phyloP scores from a whole-genome alignment of 2,329 filamentous ascomycete genomes.

The Botrytis pseudocinerea region DNA sequence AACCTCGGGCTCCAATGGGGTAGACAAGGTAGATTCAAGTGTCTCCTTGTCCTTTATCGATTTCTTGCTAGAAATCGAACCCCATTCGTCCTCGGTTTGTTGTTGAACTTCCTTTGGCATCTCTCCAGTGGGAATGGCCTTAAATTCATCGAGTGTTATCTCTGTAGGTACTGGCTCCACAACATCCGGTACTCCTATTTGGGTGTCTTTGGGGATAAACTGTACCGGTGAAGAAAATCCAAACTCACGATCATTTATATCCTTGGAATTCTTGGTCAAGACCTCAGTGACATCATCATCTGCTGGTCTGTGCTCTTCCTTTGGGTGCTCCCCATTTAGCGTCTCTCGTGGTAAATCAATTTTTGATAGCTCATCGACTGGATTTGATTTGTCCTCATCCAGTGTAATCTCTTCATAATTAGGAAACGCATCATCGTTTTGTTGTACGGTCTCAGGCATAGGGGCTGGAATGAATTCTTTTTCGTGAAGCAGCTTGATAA shows the following conservation, averaged over 20 bases:
- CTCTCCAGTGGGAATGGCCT: conserved; percentile 17
- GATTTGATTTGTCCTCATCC: background rate
- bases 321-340: conserved; percentile 16
- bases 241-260: conserved; percentile 32
- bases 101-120: conserved; percentile 22
- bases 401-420: background rate
- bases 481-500: background rate
- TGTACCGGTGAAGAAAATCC: conserved; percentile 29
- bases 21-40: conserved; percentile 27
- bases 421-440: background rate
- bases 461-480: background rate
- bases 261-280: conserved; percentile 29
- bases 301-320: conserved; percentile 20
- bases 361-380: conserved; percentile 8
- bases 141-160: conserved; percentile 18
- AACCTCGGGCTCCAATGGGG: conserved; percentile 25
- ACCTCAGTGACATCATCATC: conserved; percentile 28
- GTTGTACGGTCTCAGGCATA: conserved; percentile 3
- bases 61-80: conserved; percentile 27
- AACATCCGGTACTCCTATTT: conserved; percentile 20
- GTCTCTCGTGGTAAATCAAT: background rate
- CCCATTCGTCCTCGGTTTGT: conserved; percentile 26
- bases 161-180: conserved; percentile 20
- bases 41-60: conserved; percentile 30
- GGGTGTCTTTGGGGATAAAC: conserved; percentile 16